These are phyloP conservation scores for Phaeosphaeria sp. DNA, from an alignment of 2,329 filamentous ascomycete genomes.

Conservation along the genomic window DNA sequence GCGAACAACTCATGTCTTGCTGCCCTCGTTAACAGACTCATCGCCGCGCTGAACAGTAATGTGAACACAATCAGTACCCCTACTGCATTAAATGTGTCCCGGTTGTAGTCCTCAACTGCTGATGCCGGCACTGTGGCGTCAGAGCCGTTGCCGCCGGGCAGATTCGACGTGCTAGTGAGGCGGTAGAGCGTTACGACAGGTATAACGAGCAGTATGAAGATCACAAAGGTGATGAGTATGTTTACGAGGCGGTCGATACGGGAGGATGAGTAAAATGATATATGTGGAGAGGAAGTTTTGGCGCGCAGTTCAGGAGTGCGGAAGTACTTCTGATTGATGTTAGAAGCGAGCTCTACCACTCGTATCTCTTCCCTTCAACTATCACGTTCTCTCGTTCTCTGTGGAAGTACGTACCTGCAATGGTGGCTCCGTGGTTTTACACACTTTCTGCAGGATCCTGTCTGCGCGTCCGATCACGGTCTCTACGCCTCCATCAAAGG, in stretches of 20 bases:
- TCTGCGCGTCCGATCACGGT: conserved; percentile 38
- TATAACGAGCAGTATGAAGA: conserved; percentile 51
- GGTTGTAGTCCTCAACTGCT: conserved; percentile 18
- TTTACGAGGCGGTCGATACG: conserved; percentile 51
- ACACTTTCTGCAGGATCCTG: conserved; percentile 26
- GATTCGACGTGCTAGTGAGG: conserved; percentile 33
- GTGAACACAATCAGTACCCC: conserved; percentile 54
- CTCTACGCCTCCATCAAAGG: conserved; percentile 51
- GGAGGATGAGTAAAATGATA: conserved; percentile 47
- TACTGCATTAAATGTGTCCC: conserved; percentile 49
- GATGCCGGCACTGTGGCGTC: neutral
- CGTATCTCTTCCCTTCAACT: neutral
- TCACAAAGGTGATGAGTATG: conserved; percentile 51
- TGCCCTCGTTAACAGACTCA: conserved; percentile 47
- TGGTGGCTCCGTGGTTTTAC: conserved; percentile 27
- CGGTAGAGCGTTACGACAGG: conserved; percentile 52
- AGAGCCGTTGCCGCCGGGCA: neutral
- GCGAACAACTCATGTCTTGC: conserved; percentile 48
- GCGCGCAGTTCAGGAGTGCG: conserved; percentile 47
- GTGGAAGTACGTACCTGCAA: conserved; percentile 25
- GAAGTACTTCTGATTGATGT: conserved; percentile 40
- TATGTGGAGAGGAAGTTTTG: conserved; percentile 43
- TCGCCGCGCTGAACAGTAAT: conserved; percentile 45
- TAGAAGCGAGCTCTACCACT: neutral
- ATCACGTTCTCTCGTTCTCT: too few species aligned